phyloP scores from a whole-genome alignment of 768 basidiomycete species.

The Leccinum truebloodii region DNA sequence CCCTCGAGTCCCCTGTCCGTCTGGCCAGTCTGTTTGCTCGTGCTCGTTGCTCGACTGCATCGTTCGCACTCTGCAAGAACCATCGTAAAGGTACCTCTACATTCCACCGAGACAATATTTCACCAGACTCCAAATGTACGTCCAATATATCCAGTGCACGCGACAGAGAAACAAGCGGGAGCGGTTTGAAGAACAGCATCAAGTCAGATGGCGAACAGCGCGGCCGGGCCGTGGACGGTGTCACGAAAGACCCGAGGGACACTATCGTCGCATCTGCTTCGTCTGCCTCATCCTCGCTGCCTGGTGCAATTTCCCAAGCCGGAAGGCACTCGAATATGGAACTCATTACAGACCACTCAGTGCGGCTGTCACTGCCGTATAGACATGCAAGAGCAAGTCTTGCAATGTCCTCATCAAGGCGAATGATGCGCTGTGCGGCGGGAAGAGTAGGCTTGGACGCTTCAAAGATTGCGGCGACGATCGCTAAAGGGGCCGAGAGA shows the following conservation, averaged over 20 bases:
- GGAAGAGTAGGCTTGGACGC: constrained; percentile 89
- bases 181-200: constrained; percentile 77
- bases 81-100: constrained; percentile 83
- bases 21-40: constrained; percentile 88
- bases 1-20: constrained; percentile 57
- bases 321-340: constrained; percentile 95
- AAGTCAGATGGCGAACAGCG: constrained; percentile 67
- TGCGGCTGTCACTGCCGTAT: constrained; percentile 75
- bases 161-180: constrained; percentile 74
- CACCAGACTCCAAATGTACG: constrained; percentile 91
- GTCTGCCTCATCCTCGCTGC: constrained; percentile 66
- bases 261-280: constrained; percentile 79
- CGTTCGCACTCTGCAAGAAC: constrained; percentile 78
- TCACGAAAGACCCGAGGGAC: constrained; percentile 78
- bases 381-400: constrained; percentile 84
- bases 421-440: constrained; percentile 67
- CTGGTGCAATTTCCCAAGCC: constrained; percentile 69
- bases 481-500: constrained; percentile 63
- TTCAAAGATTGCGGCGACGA: constrained; percentile 78
- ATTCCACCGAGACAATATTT: constrained; percentile 87
- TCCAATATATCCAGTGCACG: constrained; percentile 88
- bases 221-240: constrained; percentile 64
- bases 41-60: constrained; percentile 69
- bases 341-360: constrained; percentile 85
- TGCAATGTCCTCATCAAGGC: constrained; percentile 81